Conservation (phyloP, 306 rosid genomes). For the Castanea crenata region DNA sequence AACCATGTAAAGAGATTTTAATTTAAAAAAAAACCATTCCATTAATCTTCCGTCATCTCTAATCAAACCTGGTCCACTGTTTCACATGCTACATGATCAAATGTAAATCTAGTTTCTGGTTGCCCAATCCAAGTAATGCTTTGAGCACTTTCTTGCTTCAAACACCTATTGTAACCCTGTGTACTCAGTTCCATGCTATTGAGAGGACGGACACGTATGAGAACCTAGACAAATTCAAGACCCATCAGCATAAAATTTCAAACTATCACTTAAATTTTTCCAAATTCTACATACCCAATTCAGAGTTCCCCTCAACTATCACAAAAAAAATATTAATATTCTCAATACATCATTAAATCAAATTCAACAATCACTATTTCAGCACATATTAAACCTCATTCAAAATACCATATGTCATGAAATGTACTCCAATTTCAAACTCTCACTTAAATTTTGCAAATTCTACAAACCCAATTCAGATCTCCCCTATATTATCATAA, state of each 20-base stretch:
- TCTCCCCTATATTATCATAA: background rate
- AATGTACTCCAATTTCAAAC: conserved; percentile 10
- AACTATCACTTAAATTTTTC: background rate
- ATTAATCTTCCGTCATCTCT: conserved; percentile 4
- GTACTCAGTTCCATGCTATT: conserved; percentile 72
- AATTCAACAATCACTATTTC: background rate
- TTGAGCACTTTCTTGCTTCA: conserved; percentile 84
- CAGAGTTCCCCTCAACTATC: background rate
- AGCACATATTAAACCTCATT: background rate
- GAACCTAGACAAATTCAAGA: conserved; percentile 50
- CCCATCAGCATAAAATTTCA: conserved; percentile 26
- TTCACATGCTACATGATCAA: conserved; percentile 98
- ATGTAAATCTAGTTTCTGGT: conserved; percentile 79
- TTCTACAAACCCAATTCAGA: background rate
- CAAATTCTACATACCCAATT: conserved; percentile 6
- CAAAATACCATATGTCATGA: background rate
- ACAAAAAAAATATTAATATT: no score
- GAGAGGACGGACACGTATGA: conserved; percentile 93
- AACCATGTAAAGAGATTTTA: conserved; percentile 15
- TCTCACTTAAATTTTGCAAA: background rate
- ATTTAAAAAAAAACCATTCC: background rate
- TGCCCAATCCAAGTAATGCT: conserved; percentile 81
- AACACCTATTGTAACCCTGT: conserved; percentile 74
- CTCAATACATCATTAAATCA: background rate
- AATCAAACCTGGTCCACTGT: conserved; percentile 79